Evolutionary conservation across 2,329 filamentous ascomycete genomes (phyloP).

Genomic region (Talaromyces atroroseus): DNA sequence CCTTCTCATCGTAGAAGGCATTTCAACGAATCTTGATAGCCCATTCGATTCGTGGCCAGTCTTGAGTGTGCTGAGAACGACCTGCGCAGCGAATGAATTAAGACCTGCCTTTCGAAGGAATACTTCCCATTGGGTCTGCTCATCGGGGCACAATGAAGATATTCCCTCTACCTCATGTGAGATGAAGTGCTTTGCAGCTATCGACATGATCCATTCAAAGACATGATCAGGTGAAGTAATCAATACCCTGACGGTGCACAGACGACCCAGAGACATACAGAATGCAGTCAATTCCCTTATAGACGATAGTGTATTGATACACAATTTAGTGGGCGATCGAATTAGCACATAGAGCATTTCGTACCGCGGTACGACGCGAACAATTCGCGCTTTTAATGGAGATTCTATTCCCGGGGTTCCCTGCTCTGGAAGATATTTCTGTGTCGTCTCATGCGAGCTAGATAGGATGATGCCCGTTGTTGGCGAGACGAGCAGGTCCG

Average conservation of each 20-base stretch:
- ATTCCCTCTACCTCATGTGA: not conserved
- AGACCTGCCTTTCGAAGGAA: slow-evolving; percentile 62
- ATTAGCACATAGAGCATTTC: slow-evolving; percentile 11
- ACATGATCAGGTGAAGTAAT: slow-evolving; percentile 1
- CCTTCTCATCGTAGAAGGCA: slow-evolving; percentile 49
- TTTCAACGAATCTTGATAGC: slow-evolving; percentile 52
- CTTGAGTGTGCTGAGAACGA: slow-evolving; percentile 43
- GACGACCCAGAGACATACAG: slow-evolving; percentile 1
- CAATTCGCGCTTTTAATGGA: slow-evolving; percentile 53
- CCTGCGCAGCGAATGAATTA: slow-evolving; percentile 68
- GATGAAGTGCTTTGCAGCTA: slow-evolving; percentile 11
- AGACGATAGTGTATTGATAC: not conserved
- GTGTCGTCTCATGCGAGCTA: slow-evolving; percentile 65
- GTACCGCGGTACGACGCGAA: slow-evolving; percentile 37
- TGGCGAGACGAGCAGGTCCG: slow-evolving; percentile 69
- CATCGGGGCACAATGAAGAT: slow-evolving; percentile 38
- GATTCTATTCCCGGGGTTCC: slow-evolving; percentile 25
- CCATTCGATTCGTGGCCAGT: slow-evolving; percentile 19
- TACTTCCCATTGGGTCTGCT: slow-evolving; percentile 63
- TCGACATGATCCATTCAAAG: slow-evolving; percentile 10
- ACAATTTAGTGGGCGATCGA: not conserved
- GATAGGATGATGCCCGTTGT: slow-evolving; percentile 64
- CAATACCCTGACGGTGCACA: slow-evolving; percentile 6
- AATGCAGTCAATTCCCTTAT: slow-evolving; percentile 4
- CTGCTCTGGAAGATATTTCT: slow-evolving; percentile 62